Percentiles rank a stretch among this genome's conserved stretches.
Conservation (phyloP, 192 early-diverging fungal species). For the Umbelopsis isabellina region DNA sequence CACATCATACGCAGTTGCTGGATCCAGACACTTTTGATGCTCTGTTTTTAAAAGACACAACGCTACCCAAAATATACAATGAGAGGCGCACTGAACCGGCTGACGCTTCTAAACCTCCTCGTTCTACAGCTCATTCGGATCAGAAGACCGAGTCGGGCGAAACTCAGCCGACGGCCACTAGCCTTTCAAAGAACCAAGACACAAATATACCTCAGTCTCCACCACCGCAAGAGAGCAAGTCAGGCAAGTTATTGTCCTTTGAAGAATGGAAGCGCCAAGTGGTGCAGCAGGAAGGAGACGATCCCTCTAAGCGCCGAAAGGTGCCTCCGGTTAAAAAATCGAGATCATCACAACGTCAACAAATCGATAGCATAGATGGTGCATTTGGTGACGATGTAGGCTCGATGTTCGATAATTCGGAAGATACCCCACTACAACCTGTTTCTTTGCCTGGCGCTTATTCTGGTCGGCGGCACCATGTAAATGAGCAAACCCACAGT, state of each 20-base stretch:
- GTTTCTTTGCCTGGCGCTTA: neutral
- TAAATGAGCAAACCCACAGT: neutral
- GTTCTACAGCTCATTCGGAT: neutral
- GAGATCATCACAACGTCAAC: neutral
- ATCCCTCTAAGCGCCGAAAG: slow-evolving; percentile 7
- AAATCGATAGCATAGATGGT: slow-evolving; percentile 43
- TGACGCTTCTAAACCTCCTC: neutral
- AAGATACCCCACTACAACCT: neutral
- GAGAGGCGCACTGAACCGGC: neutral
- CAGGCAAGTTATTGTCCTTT: slow-evolving; percentile 31
- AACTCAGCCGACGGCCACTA: neutral
- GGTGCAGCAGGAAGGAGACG: slow-evolving; percentile 23
- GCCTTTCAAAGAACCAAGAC: neutral
- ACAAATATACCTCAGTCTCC: neutral
- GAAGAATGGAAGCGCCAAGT: slow-evolving; percentile 42
- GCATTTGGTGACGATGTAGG: slow-evolving; percentile 42
- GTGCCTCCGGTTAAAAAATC: neutral
- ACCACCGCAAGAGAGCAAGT: slow-evolving; percentile 2
- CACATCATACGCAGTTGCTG: slow-evolving; percentile 1
- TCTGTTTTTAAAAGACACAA: slow-evolving; percentile 2
- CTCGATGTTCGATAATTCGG: slow-evolving; percentile 36
- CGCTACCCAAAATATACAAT: neutral
- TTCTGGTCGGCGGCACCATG: neutral
- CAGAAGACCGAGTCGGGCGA: neutral
- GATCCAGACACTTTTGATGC: slow-evolving; percentile 16